Base-by-base conservation (phyloP, 352 stramenopile species). In the Pythium pyrilobum region DNA sequence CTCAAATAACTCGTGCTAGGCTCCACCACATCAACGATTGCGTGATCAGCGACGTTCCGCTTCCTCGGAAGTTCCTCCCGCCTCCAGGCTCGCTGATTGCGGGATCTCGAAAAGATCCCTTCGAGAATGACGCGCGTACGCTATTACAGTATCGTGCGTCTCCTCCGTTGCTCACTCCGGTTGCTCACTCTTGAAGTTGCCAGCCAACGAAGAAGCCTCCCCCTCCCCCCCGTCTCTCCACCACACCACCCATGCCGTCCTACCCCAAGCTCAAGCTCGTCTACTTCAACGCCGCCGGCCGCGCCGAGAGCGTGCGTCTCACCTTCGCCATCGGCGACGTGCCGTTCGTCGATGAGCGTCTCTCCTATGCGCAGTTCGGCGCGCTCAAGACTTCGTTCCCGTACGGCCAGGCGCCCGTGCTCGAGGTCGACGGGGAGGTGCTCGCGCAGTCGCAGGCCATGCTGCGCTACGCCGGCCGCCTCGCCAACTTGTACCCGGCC, bases 211-310 rank as follows among this genome's bases (percentile, higher is more conserved):
- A 8, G 9, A 39, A 32, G 27, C 18, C 24, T 43, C 37, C 37
- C 20, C 40, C 21, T 16, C 20, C 37, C 21, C 16, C 9, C 21
- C n/a, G 12, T 11, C 16, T 21, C 18, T 43, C 20, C 12, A 8
- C 7, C 8, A 11, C 12, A 12, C 21, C 24, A 23, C 27, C 13
- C n/a, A 67, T 67, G 59, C 27, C 52, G 8, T 25, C 40, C 24
- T 67, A 45, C 43, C 59, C 59, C 16, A 59, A 60, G 51, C 38
- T 66, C 45, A 72, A 66, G 49, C 40, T 78, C 41, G 64, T 61
- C 29, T 77, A 78, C 53, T 77, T 78, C 53, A 57, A 77, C 59
- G 24, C 62, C 11, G 58, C 59, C 25, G 69, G 56, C 38, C 62
- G 67, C 31, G 69, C 66, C 42, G 69, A 78, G 47, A 50, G 45